Conservation (phyloP, 768 basidiomycete genomes). For the Mycena amicta region DNA sequence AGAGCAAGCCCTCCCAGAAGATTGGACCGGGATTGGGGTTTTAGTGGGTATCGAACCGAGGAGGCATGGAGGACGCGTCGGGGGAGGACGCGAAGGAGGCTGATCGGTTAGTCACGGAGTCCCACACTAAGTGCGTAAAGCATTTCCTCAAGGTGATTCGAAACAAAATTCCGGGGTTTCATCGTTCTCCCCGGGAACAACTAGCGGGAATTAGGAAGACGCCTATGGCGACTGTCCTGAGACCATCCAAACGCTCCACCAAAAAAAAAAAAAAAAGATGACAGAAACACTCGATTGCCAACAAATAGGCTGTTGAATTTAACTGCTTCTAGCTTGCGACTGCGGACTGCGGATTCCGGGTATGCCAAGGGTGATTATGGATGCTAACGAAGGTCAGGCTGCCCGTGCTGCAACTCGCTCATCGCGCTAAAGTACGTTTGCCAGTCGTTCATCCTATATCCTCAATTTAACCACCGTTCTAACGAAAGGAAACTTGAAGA, state of each 20-base stretch:
- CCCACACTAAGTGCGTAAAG: slow-evolving; percentile 19
- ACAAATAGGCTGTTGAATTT: too few species aligned
- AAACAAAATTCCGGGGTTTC: background rate
- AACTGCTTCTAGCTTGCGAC: too few species aligned
- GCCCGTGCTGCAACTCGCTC: too few species aligned
- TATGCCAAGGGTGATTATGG: too few species aligned
- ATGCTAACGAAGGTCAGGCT: too few species aligned
- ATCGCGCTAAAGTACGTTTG: too few species aligned
- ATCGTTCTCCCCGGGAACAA: background rate
- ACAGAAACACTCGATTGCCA: too few species aligned
- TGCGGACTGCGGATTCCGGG: too few species aligned
- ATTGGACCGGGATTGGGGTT: slow-evolving; percentile 23
- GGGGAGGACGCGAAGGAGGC: background rate
- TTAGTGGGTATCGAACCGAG: slow-evolving; percentile 23
- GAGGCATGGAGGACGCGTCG: background rate
- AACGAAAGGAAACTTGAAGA: too few species aligned
- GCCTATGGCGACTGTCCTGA: background rate
- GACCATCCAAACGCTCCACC: background rate
- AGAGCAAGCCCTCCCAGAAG: slow-evolving; percentile 4
- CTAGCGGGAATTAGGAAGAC: background rate
- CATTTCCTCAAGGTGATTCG: slow-evolving; percentile 21
- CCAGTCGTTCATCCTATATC: too few species aligned
- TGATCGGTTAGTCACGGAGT: slow-evolving; percentile 4
- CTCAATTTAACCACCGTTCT: too few species aligned
- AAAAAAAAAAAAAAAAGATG: slow-evolving; percentile 1